Base-by-base conservation (phyloP, 441 rosid species). In the Breynia disticha region DNA sequence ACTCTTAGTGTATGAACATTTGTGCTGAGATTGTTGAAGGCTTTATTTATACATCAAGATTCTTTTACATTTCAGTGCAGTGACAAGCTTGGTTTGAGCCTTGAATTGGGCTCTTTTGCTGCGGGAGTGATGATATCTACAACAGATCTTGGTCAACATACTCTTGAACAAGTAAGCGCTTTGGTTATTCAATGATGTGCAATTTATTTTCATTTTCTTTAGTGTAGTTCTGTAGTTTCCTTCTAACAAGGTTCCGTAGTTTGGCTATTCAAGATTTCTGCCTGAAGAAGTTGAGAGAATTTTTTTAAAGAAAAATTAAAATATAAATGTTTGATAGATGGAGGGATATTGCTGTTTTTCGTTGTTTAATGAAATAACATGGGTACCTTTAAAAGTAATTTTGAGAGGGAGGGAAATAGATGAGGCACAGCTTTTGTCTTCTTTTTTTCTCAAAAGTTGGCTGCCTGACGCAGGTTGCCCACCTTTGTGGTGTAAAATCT, bases 81-180 rank as follows among this genome's bases (percentile, higher is more conserved):
- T 59, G 96, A 91, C 70, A 87, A 91, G 79, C 73, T 91, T 68
- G 98, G 98, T 60, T 70, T 91, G 58, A 86, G 98, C 73, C 94
- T 91, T 69, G 98, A 91, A 82, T 71, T 91, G 69, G 98, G 98
- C 50, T 91, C 98, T 46, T 91, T 91, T 59, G 98, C 96, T 67
- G 95, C 96, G 46, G 96, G 96, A 50, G 94, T 91, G 76, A 91
- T 91, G 98, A 91, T 91, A 64, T 82, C 98, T 61, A 87, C 96
- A 39, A 87, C 98, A 61, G 98, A 87, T 73, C 90, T 86, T 50
- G 96, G 76, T 51, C 96, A 83, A 61, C 90, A 91, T 68, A 87
- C 98, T 6, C 95, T 87, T 67, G 98, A 91, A 66, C 98, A 87
- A 70, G 98, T 87, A 79, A 69, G 81, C 50, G n/a, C 62, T 53